Evolutionary conservation across 768 basidiomycete genomes (phyloP).

Genomic region (Gymnopilus dilepis): DNA sequence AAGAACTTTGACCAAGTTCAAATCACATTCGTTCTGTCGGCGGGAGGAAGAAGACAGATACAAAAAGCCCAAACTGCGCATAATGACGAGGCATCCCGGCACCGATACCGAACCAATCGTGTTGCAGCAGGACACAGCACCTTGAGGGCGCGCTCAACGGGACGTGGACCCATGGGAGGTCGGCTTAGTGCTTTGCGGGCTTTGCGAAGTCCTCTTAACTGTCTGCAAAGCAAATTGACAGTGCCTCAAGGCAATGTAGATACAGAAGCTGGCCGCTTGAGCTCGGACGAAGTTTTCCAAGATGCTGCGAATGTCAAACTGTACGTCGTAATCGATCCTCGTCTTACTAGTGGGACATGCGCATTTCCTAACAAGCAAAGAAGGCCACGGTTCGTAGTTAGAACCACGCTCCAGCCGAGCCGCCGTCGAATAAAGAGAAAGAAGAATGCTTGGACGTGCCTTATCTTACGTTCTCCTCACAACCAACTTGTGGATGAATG

Average conservation of each 20-base stretch:
- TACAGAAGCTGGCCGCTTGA: too few relatives aligned
- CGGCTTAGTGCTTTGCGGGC: neutral
- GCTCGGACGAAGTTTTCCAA: too few relatives aligned
- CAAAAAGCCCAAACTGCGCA: neutral
- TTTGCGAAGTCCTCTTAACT: neutral
- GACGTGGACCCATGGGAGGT: neutral
- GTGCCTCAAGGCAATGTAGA: too few relatives aligned
- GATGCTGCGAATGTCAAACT: too few relatives aligned
- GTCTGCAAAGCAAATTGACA: too few relatives aligned
- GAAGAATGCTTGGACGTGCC: neutral
- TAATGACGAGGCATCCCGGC: neutral
- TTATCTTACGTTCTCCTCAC: neutral
- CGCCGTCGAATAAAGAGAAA: neutral
- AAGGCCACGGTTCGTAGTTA: too few relatives aligned
- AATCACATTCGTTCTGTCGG: too few relatives aligned
- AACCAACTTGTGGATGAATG: neutral
- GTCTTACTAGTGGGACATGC: too few relatives aligned
- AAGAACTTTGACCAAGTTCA: too few relatives aligned
- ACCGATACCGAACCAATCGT: neutral
- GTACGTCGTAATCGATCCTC: too few relatives aligned
- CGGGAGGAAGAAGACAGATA: neutral
- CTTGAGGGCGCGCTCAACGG: neutral
- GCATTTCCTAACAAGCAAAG: too few relatives aligned
- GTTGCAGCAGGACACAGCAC: neutral
- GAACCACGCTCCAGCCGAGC: neutral